These are phyloP conservation scores for Sporisorium sorghi DNA, from an alignment of 1,284 basidiomycete species.

Conservation along the genomic window DNA sequence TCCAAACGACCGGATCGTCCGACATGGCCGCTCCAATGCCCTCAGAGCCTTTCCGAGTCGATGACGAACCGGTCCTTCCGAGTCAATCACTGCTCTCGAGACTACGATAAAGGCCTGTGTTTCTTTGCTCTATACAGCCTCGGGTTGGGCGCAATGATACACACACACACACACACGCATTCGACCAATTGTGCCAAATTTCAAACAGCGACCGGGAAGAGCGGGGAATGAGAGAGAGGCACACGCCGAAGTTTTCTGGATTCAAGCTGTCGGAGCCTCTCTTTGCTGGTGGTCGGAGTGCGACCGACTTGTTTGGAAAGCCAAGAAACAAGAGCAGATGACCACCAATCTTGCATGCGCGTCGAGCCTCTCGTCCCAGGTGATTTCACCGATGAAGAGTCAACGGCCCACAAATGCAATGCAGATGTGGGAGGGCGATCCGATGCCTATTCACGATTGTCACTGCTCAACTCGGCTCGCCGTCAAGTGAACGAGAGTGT, in stretches of 20 bases:
- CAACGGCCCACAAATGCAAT: no score
- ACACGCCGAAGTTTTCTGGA: no score
- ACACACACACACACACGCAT: no score
- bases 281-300: not conserved
- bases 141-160: not conserved
- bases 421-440: no score
- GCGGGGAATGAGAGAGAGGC: no score
- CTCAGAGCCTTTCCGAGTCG: not conserved
- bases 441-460: no score
- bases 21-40: not conserved
- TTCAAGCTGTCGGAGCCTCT: constrained; percentile 2
- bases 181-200: no score
- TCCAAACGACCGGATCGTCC: not conserved
- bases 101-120: not conserved
- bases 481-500: no score
- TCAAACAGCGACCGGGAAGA: constrained; percentile 8
- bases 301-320: not conserved
- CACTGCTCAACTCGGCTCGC: no score
- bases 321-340: not conserved
- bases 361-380: no score
- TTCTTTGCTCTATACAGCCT: not conserved
- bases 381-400: no score
- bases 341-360: no score
- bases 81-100: not conserved
- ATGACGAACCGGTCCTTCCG: not conserved